Percentiles rank a stretch among this genome's conserved stretches.
Conservation (phyloP, 805 yeast genomes). For the Myxozyma monticola region DNA sequence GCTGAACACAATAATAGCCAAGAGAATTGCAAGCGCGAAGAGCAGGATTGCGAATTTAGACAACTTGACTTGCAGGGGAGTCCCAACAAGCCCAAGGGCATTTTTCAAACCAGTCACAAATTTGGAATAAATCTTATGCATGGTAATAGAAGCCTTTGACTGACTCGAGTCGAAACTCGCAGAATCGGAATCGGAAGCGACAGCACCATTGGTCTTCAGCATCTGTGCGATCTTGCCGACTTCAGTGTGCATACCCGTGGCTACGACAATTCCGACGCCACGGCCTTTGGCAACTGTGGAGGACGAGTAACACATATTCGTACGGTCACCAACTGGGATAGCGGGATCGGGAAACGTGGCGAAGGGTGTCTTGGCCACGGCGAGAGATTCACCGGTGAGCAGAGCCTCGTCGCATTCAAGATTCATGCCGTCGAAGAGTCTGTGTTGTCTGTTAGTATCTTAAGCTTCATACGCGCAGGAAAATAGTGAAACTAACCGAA, state of each 20-base stretch:
- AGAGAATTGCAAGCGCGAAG: slow-evolving; percentile 73
- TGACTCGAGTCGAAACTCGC: not conserved
- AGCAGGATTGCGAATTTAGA: slow-evolving; percentile 75
- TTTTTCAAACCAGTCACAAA: slow-evolving; percentile 8
- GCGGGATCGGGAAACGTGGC: slow-evolving; percentile 42
- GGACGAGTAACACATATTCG: slow-evolving; percentile 69
- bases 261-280: slow-evolving; percentile 66
- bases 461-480: too few species aligned
- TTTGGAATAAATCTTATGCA: not conserved
- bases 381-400: slow-evolving; percentile 65
- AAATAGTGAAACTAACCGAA: slow-evolving; percentile 36
- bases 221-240: slow-evolving; percentile 66
- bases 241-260: slow-evolving; percentile 69
- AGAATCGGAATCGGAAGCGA: slow-evolving; percentile 5
- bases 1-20: slow-evolving; percentile 85
- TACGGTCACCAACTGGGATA: slow-evolving; percentile 70
- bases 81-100: slow-evolving; percentile 49
- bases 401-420: slow-evolving; percentile 72
- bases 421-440: slow-evolving; percentile 58
- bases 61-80: slow-evolving; percentile 75
- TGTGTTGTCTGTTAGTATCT: not conserved
- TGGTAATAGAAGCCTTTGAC: not conserved
- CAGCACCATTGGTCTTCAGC: slow-evolving; percentile 8
- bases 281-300: slow-evolving; percentile 73
- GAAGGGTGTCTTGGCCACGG: slow-evolving; percentile 54